A percentile compares a stretch with the other conserved stretches of the same genome.
Conservation (phyloP, 306 rosid genomes). For the Bauhinia variegata region DNA sequence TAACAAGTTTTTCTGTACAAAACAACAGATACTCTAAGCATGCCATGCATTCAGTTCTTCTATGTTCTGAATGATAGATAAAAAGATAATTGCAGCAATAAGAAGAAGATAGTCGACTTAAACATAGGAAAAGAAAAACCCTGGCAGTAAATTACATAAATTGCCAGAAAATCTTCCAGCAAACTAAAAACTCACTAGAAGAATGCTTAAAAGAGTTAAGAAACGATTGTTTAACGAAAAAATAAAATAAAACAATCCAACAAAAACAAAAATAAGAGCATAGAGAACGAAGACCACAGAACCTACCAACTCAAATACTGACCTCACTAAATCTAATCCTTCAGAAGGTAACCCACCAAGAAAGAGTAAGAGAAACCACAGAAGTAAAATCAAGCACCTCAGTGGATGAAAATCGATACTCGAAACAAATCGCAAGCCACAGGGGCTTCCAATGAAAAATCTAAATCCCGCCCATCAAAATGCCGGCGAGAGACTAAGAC, state of each 20-base stretch:
- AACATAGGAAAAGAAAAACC: constrained; percentile 24
- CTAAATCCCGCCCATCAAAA: neutral
- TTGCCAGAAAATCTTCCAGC: constrained; percentile 16
- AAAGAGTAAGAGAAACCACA: neutral
- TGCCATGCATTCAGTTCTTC: constrained; percentile 26
- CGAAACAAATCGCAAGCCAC: constrained; percentile 20
- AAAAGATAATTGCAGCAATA: constrained; percentile 19
- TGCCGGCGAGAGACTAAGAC: constrained; percentile 4
- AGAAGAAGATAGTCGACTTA: constrained; percentile 20
- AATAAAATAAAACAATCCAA: constrained; percentile 2
- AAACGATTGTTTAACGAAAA: neutral
- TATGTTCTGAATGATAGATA: constrained; percentile 13
- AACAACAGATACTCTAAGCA: constrained; percentile 12
- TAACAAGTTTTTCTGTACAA: constrained; percentile 15
- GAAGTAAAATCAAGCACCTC: constrained; percentile 4
- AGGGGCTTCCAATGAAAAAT: neutral
- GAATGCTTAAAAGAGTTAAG: constrained; percentile 1
- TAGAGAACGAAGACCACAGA: constrained; percentile 31
- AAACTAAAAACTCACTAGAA: constrained; percentile 13
- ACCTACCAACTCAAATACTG: constrained; percentile 40
- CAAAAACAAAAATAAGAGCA: neutral
- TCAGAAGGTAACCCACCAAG: constrained; percentile 35
- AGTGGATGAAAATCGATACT: constrained; percentile 31
- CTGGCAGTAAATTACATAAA: too few species aligned
- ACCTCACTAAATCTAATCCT: constrained; percentile 42